phyloP scores from a whole-genome alignment of 2,329 filamentous ascomycete species.

The Monosporascus sp. region DNA sequence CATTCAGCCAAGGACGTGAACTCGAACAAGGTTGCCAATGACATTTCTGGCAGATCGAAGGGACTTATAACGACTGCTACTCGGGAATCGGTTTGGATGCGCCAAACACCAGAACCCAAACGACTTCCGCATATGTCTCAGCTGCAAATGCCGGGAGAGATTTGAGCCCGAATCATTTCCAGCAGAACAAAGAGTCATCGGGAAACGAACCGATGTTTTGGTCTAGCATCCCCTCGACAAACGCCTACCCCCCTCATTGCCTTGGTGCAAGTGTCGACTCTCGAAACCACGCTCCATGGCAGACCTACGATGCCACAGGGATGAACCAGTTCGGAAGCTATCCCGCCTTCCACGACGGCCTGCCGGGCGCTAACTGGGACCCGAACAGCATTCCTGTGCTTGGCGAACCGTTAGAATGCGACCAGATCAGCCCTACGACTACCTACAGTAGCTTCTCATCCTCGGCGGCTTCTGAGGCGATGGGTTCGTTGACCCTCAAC shows the following conservation, averaged over 20 bases:
- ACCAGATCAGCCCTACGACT: slow-evolving; percentile 9
- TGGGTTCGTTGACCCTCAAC: slow-evolving; percentile 21
- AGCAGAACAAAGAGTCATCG: slow-evolving; percentile 21
- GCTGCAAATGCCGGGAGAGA: slow-evolving; percentile 20
- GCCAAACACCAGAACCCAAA: slow-evolving; percentile 19
- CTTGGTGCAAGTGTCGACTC: background rate
- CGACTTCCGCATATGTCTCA: slow-evolving; percentile 23
- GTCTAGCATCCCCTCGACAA: slow-evolving; percentile 17
- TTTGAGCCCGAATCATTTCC: slow-evolving; percentile 21
- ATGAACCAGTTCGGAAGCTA: slow-evolving; percentile 7
- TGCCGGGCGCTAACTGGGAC: slow-evolving; percentile 8
- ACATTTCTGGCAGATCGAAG: slow-evolving; percentile 16
- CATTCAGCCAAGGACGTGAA: background rate
- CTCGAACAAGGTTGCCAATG: slow-evolving; percentile 1
- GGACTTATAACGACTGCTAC: slow-evolving; percentile 11
- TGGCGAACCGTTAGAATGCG: slow-evolving; percentile 16
- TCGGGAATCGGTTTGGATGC: slow-evolving; percentile 10
- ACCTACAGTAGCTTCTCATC: slow-evolving; percentile 21
- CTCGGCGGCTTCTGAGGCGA: slow-evolving; percentile 19
- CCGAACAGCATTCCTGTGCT: slow-evolving; percentile 12
- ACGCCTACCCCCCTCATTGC: slow-evolving; percentile 10
- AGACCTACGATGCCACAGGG: slow-evolving; percentile 10
- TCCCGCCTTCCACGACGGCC: slow-evolving; percentile 11
- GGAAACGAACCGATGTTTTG: slow-evolving; percentile 22
- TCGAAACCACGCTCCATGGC: slow-evolving; percentile 14